Base-by-base conservation (phyloP, 768 basidiomycete species). In the Neoboletus magnificus region DNA sequence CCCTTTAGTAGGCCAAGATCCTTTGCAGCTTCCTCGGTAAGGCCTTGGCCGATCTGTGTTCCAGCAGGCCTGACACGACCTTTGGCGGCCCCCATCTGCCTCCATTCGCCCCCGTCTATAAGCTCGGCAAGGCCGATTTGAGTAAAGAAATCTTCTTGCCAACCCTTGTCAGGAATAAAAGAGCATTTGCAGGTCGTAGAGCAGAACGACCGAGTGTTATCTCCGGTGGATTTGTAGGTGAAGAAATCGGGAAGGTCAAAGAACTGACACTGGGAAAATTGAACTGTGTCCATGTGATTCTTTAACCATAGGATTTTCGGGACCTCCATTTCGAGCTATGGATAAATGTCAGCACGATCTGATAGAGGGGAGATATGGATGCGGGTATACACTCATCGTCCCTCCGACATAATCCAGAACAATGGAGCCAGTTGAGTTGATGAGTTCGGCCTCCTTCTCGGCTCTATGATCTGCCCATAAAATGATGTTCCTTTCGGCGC, bases 391-490 rank as follows among this genome's bases (percentile, higher is more conserved):
- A 67, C 93, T 94, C 88, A 99, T 98, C 36, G 84, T 90, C 43
- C 94, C 94, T 11, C 97, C 97, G 45, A 98, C 94, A 73, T 95
- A 98, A 54, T 95, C 87, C 62, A 98, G 76, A 36, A 97, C 93
- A 29, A 86, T 78, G 48, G 91, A 91, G 2, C 85, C 87, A 2
- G 89, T 91, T 27, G 76, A 74, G 69, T 98, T 98, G 77, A 98
- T 95, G 41, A 87, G 69, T 41, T 91, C 84, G 2, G 96, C 96
- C 68, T 99, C 94, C 66, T 87, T 79, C 74, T 92, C 88, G 0
- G 97, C 96, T 48, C 96, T 83, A 72, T 97, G 94, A 72, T 98
- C 95, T 3, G 95, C 96, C 97, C 96, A 99, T 1, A 99, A 78
- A 41, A 98, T 83, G 56, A 98, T 80, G 70, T 98, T 93, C 58